Base-by-base conservation (phyloP, 495 filamentous ascomycete species). In the Gamarada debralockiae region DNA sequence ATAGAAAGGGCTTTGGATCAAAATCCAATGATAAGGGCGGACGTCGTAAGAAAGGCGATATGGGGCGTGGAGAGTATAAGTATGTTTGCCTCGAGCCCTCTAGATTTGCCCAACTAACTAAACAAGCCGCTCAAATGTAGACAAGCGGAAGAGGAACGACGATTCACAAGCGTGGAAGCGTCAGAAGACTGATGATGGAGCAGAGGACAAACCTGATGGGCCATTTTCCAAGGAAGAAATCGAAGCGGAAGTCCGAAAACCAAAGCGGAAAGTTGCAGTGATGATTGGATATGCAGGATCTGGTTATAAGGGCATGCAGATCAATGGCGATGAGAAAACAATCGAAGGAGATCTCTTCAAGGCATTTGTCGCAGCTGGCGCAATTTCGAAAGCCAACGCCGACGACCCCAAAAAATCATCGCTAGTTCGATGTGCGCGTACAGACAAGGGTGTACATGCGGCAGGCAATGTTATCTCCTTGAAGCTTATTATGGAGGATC, bases 281-380 rank as follows among this genome's bases (percentile, higher is more conserved):
- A 67, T 97, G 73, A 81, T 98, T 56, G 92, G 95, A 5, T 98
- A 98, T 65, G 89, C 90, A 20, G 93, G 93, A 22, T 95, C 87
- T n/a, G 95, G 95, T 13, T 98, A 98, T 70, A 90, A 88, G 68
- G 93, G 93, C 53, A 92, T 98, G 80, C 93, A 98, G 67, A 82
- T 97, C 53, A 81, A 79, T 59, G 68, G 70, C 48, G 69, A 85
- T 33, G 84, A 95, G 56, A 92, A 90, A 72, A 97, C 90, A 1
- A 97, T 98, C 50, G 93, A 97, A 66, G 91, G 93, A n/a, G 93
- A 98, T 60, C 73, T 98, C 0, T 98, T 98, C 64, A 77, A 81
- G 13, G 93, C 95, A 12, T 86, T 98, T 50, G 86, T 98, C 29
- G 81, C 80, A 7, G 89, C 92, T 18, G 89, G 91, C 18, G 92